A percentile compares a stretch with the other conserved stretches of the same genome.
These are phyloP conservation scores for Thalassiosira profunda DNA, from an alignment of 108 stramenopile species.

Conservation along the genomic window DNA sequence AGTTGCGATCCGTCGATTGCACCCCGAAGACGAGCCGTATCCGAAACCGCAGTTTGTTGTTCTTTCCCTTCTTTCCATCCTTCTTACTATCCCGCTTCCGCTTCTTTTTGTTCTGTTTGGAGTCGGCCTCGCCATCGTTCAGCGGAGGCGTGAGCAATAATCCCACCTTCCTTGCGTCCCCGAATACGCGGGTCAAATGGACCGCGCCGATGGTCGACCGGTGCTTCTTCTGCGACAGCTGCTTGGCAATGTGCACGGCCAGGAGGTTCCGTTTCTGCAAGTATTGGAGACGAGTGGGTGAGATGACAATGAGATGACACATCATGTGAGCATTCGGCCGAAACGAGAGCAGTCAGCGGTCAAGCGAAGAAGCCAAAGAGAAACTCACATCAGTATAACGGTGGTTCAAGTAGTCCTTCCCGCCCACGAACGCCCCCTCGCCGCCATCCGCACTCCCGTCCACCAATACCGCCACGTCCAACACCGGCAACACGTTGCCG, in stretches of 20 bases:
- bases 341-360: neutral
- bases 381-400: constrained; percentile 84
- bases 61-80: constrained; percentile 5
- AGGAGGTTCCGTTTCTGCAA: constrained; percentile 78
- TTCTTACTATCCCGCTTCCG: constrained; percentile 26
- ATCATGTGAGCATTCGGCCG: neutral
- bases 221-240: constrained; percentile 61
- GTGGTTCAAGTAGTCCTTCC: constrained; percentile 82
- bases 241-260: constrained; percentile 58
- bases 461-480: constrained; percentile 69
- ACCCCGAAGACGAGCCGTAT: constrained; percentile 82
- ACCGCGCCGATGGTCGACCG: constrained; percentile 46
- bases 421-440: constrained; percentile 37
- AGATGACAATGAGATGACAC: neutral
- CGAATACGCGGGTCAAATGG: constrained; percentile 42
- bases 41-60: constrained; percentile 58
- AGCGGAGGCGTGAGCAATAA: constrained; percentile 58
- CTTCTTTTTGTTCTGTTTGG: constrained; percentile 1
- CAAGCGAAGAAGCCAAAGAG: neutral
- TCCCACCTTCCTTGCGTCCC: constrained; percentile 53
- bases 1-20: constrained; percentile 3
- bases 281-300: constrained; percentile 2
- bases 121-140: neutral
- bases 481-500: constrained; percentile 73
- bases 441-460: constrained; percentile 20